Evolutionary conservation across 345 rosid species (phyloP).

Genomic region (Odontarrhena argentea): DNA sequence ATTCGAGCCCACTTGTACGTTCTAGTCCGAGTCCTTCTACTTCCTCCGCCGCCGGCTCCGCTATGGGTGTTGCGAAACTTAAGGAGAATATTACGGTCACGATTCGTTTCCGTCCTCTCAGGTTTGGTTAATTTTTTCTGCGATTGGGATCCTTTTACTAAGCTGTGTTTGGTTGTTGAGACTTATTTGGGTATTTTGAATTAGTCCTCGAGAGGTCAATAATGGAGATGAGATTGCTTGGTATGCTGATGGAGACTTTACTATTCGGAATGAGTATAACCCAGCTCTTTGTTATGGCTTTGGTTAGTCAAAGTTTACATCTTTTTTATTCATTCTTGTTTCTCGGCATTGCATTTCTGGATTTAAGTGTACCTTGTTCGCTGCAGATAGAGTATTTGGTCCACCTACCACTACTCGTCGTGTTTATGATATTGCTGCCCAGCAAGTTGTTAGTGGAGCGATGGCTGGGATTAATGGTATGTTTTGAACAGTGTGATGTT

Average conservation of each 20-base stretch:
- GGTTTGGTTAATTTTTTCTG: constrained; percentile 42
- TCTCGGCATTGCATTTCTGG: not conserved
- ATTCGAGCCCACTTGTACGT: constrained; percentile 38
- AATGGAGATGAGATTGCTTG: constrained; percentile 85
- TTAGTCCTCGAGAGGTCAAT: constrained; percentile 68
- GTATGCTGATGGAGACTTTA: constrained; percentile 80
- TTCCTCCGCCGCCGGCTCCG: constrained; percentile 34
- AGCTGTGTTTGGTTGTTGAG: constrained; percentile 18
- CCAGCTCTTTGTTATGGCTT: constrained; percentile 69
- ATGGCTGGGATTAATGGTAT: constrained; percentile 86
- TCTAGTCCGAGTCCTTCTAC: constrained; percentile 46
- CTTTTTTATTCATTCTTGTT: not conserved
- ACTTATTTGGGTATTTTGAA: not conserved
- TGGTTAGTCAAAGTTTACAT: constrained; percentile 52
- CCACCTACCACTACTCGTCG: constrained; percentile 88
- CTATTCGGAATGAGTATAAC: constrained; percentile 74
- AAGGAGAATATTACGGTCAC: constrained; percentile 83
- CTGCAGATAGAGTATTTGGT: constrained; percentile 76
- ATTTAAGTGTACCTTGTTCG: not conserved
- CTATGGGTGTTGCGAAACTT: constrained; percentile 38
- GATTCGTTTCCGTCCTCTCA: constrained; percentile 84
- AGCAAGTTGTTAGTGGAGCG: constrained; percentile 75
- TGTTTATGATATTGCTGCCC: constrained; percentile 84
- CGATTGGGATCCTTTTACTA: constrained; percentile 5
- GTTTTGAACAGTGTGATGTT: constrained; percentile 31